Percentiles rank a stretch among this genome's conserved stretches.
Conservation (phyloP, 176 grass and related monocot species). For the Urochloa ruziziensis region DNA sequence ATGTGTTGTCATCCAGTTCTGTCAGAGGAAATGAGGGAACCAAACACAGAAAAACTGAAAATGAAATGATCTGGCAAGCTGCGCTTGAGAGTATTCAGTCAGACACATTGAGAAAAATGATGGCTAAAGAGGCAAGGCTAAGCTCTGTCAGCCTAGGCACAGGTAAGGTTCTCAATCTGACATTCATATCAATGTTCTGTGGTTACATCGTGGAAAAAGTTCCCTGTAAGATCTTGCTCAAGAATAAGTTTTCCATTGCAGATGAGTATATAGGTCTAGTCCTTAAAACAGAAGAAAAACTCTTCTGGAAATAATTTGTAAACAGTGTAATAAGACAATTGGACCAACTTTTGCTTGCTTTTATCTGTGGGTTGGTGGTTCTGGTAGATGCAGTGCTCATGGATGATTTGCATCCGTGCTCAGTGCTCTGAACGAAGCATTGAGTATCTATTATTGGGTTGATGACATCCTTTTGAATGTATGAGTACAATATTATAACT, state of each 20-base stretch:
- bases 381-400: not conserved
- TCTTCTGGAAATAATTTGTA: not conserved
- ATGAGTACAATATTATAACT: not conserved
- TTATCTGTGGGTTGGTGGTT: not conserved
- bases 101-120: conserved; percentile 75
- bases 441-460: not conserved
- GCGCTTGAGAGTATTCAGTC: conserved; percentile 83
- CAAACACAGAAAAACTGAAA: conserved; percentile 52
- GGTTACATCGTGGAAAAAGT: conserved; percentile 4
- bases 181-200: conserved; percentile 19
- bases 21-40: conserved; percentile 26
- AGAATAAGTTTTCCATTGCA: not conserved
- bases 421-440: not conserved
- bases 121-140: conserved; percentile 78
- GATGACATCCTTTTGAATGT: conserved; percentile 7
- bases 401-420: not conserved
- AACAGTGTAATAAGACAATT: not conserved
- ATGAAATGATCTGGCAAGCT: conserved; percentile 80
- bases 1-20: conserved; percentile 35
- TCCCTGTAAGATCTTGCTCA: not conserved
- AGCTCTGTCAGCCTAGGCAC: conserved; percentile 70
- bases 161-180: conserved; percentile 47
- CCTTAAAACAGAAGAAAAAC: conserved; percentile 9
- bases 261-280: not conserved
- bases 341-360: not conserved